phyloP scores from a whole-genome alignment of 129 eudicot genomes.

The Flaveria trinervia region DNA sequence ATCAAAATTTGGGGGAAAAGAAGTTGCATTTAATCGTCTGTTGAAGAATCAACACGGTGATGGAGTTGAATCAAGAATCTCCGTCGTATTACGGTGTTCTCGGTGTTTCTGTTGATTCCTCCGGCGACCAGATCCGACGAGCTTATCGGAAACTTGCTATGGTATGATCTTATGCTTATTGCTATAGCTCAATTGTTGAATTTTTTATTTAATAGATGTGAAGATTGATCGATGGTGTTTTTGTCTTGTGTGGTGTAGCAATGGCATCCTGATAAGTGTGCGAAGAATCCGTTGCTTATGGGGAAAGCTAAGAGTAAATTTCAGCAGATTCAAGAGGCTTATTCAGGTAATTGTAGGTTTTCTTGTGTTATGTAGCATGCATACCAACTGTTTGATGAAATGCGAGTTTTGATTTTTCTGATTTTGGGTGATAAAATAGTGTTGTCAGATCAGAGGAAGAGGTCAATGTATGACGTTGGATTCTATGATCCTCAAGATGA shows the following conservation, averaged over 20 bases:
- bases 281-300: constrained; percentile 44
- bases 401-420: background rate
- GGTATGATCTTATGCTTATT: constrained; percentile 43
- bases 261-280: constrained; percentile 97
- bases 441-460: constrained; percentile 69
- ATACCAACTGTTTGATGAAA: background rate
- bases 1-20: background rate
- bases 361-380: background rate
- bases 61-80: constrained; percentile 22
- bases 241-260: constrained; percentile 49
- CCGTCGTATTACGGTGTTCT: constrained; percentile 61
- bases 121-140: constrained; percentile 72
- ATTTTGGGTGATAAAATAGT: constrained; percentile 47
- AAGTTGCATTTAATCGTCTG: no score
- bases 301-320: constrained; percentile 78
- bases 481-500: constrained; percentile 67
- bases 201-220: background rate
- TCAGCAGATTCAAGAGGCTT: constrained; percentile 91
- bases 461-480: constrained; percentile 71
- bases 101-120: constrained; percentile 51
- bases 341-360: constrained; percentile 58
- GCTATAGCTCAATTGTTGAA: background rate
- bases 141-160: constrained; percentile 89
- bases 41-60: background rate
- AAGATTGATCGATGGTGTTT: constrained; percentile 1